phyloP scores from a whole-genome alignment of 306 rosid genomes.

The Psophocarpus tetragonolobus region DNA sequence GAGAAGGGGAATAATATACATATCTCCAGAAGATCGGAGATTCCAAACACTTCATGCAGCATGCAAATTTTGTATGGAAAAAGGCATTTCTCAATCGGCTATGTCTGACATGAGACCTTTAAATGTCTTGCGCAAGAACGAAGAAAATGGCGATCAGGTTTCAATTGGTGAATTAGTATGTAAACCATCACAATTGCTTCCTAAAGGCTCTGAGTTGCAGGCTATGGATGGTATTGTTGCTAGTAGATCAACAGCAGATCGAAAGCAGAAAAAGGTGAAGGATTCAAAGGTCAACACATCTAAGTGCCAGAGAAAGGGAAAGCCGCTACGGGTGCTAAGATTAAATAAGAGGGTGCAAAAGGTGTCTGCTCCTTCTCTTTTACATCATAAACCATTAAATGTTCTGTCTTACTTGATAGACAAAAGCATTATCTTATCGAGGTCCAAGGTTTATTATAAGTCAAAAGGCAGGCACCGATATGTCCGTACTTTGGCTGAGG shows the following conservation, averaged over 20 bases:
- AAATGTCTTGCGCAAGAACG: constrained; percentile 19
- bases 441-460: constrained; percentile 63
- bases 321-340: constrained; percentile 42
- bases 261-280: constrained; percentile 32
- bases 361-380: constrained; percentile 38
- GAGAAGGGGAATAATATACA: constrained; percentile 43
- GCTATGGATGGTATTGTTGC: constrained; percentile 15
- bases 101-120: constrained; percentile 25
- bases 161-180: constrained; percentile 13
- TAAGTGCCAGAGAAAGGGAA: constrained; percentile 35
- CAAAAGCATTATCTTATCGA: constrained; percentile 57
- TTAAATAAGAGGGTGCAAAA: constrained; percentile 64
- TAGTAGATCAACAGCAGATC: constrained; percentile 33
- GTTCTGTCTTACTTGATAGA: constrained; percentile 87
- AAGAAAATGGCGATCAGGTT: constrained; percentile 35
- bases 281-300: constrained; percentile 32
- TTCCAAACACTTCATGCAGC: constrained; percentile 45
- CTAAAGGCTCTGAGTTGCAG: constrained; percentile 18
- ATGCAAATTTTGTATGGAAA: constrained; percentile 43
- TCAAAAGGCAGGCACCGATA: constrained; percentile 20
- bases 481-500: constrained; percentile 35
- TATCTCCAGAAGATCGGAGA: constrained; percentile 42
- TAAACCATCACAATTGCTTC: constrained; percentile 40
- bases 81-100: constrained; percentile 24
- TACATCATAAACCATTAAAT: constrained; percentile 60